These are phyloP conservation scores for Mortierella sp. DNA, from an alignment of 371 early-diverging fungal species.

Conservation along the genomic window DNA sequence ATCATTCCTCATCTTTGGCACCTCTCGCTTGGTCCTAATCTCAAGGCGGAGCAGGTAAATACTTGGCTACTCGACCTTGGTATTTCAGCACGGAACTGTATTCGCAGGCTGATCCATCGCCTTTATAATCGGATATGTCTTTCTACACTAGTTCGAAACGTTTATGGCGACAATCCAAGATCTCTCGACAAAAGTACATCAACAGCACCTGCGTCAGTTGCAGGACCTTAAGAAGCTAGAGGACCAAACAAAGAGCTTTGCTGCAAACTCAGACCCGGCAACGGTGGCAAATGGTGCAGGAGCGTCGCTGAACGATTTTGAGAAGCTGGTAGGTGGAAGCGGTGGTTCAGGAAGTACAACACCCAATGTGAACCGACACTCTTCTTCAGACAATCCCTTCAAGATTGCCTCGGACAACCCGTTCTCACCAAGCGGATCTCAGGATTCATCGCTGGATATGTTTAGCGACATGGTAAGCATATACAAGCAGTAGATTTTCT, in stretches of 20 bases:
- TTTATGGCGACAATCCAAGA: constrained; percentile 78
- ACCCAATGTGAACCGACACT: constrained; percentile 17
- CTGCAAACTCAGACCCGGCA: constrained; percentile 26
- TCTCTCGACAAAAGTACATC: constrained; percentile 71
- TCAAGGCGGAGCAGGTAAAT: constrained; percentile 78
- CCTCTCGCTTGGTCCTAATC: constrained; percentile 75
- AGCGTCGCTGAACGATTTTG: constrained; percentile 44
- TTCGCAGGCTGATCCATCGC: no score
- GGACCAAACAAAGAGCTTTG: constrained; percentile 63
- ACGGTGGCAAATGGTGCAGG: constrained; percentile 27
- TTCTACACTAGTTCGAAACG: constrained; percentile 64
- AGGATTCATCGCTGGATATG: constrained; percentile 46
- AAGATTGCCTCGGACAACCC: constrained; percentile 54
- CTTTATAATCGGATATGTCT: not conserved
- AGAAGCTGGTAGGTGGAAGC: constrained; percentile 45
- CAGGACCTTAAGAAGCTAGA: constrained; percentile 69
- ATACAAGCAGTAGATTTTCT: not conserved
- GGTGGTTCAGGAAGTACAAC: constrained; percentile 12
- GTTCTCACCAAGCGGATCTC: constrained; percentile 16
- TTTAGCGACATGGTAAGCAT: constrained; percentile 47
- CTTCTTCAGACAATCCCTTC: constrained; percentile 49
- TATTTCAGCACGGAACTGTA: no score
- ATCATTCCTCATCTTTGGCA: constrained; percentile 86
- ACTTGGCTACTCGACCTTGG: no score
- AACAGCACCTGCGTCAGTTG: constrained; percentile 73